Base-by-base conservation (phyloP, 2,329 filamentous ascomycete species). In the Alternaria sp. region DNA sequence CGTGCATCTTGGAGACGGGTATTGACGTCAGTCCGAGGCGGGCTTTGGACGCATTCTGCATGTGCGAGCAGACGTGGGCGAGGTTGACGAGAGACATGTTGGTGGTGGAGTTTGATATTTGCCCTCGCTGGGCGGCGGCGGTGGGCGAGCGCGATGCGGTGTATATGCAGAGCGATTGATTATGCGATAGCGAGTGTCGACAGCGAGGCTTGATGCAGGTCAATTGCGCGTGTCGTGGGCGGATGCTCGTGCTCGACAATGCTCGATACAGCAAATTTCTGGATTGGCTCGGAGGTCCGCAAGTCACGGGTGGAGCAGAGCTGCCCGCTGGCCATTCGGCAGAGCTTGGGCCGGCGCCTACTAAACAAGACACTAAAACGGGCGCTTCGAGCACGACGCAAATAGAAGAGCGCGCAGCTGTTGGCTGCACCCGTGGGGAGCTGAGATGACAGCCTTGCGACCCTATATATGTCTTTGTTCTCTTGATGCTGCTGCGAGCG, bases 41-140 rank as follows among this genome's bases (percentile, higher is more conserved):
- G n/a, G 92, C 93, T 74, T 89, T 89, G 60, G 91, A 91, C 70
- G 92, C 92, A 84, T 97, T 97, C 80, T 96, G 92, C 61, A 97
- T 86, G 83, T 97, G 93, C 70, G 93, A 93, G 86, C 92, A 96
- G 82, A 94, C 89, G 84, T 95, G 85, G 73, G 89, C 86, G 68
- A 97, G 87, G 81, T 90, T 88, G 77, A 87, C 84, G 81, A 97
- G 87, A 73, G 90, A 92, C 90, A 93, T 92, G 69, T 63, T 70
- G 75, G n/a, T n/a, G n/a, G n/a, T n/a, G n/a, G n/a, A n/a, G n/a
- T n/a, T n/a, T n/a, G n/a, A n/a, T n/a, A n/a, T 66, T 55, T 59
- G 74, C 74, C 75, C 76, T 69, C 73, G 64, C 68, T 67, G 76
- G 75, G 72, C 73, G 59, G 61, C 53, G 62, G 66, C 57, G 61